Percentiles rank a stretch among this genome's conserved stretches.
Conservation (phyloP, 148 eudicot species). For the Polygonum aviculare region DNA sequence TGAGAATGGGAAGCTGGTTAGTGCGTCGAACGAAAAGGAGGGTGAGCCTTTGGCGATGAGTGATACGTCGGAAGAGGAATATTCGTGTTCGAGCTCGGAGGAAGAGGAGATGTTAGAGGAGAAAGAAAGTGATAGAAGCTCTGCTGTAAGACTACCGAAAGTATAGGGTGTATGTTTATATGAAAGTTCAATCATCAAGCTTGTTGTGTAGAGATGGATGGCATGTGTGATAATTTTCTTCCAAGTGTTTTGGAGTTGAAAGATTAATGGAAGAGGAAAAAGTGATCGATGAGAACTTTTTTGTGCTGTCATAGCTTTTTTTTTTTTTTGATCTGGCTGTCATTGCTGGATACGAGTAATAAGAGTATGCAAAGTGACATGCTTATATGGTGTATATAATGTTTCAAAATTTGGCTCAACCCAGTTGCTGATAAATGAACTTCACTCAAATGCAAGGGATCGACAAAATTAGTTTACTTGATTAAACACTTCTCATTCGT, state of each 20-base stretch:
- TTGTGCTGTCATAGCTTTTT: not conserved
- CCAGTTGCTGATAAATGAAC: too few relatives aligned
- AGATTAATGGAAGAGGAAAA: not conserved
- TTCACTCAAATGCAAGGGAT: too few relatives aligned
- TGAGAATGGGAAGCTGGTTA: constrained; percentile 29
- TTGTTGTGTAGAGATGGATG: not conserved
- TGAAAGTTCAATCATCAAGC: not conserved
- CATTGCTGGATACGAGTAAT: not conserved
- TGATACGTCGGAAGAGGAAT: not conserved
- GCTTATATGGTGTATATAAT: too few relatives aligned
- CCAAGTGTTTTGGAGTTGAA: too few relatives aligned
- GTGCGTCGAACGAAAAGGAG: not conserved
- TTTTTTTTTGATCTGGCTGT: too few relatives aligned
- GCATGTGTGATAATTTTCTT: not conserved
- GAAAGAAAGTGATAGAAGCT: not conserved
- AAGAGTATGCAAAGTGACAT: not conserved
- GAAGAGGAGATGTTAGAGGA: not conserved
- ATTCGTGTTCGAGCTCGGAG: not conserved
- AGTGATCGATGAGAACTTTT: not conserved
- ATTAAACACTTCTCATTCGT: too few relatives aligned
- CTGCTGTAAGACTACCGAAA: not conserved
- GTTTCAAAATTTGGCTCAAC: too few relatives aligned
- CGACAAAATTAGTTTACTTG: too few relatives aligned
- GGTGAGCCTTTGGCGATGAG: not conserved
- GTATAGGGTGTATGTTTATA: not conserved